Evolutionary conservation across 164 flowering plant species (phyloP).

Genomic region (Vitis cinerea): DNA sequence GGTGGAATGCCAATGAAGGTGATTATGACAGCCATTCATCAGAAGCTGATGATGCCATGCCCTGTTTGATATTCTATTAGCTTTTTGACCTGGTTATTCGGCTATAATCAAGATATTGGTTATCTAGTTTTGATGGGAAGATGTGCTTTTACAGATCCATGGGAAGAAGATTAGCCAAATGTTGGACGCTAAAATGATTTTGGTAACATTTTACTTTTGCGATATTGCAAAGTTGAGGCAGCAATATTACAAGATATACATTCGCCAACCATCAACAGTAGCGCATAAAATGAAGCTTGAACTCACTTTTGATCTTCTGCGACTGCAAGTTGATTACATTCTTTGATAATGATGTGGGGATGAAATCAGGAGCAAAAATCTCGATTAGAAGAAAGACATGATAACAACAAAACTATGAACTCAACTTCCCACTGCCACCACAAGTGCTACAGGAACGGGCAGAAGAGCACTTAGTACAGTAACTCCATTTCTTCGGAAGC

Average conservation of each 20-base stretch:
- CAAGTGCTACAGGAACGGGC: slow-evolving; percentile 75
- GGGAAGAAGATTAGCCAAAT: too few relatives aligned
- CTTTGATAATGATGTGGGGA: background rate
- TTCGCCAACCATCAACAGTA: background rate
- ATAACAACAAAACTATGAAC: slow-evolving; percentile 18
- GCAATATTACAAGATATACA: background rate
- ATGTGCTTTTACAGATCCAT: too few relatives aligned
- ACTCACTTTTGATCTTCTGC: slow-evolving; percentile 10
- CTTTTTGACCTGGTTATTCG: too few relatives aligned
- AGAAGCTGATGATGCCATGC: too few relatives aligned
- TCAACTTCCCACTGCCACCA: slow-evolving; percentile 72
- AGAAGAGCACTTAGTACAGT: slow-evolving; percentile 88
- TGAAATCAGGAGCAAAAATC: background rate
- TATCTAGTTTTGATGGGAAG: too few relatives aligned
- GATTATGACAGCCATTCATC: too few relatives aligned
- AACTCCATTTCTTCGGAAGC: slow-evolving; percentile 98
- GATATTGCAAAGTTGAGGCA: background rate
- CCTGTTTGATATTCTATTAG: too few relatives aligned
- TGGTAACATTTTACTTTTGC: too few relatives aligned
- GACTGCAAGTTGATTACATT: background rate
- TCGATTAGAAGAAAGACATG: slow-evolving; percentile 1
- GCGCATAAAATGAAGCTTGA: background rate
- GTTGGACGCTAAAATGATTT: too few relatives aligned
- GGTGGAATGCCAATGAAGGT: too few relatives aligned
- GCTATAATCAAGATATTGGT: too few relatives aligned